A percentile compares a stretch with the other conserved stretches of the same genome.
phyloP scores from a whole-genome alignment of 306 rosid species.

The Cyclanthera cordifolia region DNA sequence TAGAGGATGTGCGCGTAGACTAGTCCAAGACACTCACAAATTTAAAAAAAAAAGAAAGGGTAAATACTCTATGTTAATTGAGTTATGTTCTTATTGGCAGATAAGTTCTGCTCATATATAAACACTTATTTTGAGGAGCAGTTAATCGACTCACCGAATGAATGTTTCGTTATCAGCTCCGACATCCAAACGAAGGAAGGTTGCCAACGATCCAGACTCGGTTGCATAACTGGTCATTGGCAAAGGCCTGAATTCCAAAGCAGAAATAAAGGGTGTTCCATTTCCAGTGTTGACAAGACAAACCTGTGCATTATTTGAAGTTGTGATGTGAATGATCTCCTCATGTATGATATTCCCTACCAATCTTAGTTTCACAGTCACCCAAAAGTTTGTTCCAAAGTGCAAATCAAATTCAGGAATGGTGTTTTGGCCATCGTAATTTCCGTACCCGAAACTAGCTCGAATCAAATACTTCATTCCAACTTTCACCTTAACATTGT shows the following conservation, averaged over 20 bases:
- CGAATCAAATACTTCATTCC: not conserved
- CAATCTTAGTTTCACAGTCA: not conserved
- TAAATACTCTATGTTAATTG: no score
- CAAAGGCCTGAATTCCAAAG: constrained; percentile 19
- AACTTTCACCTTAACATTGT: not conserved
- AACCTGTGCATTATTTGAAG: not conserved
- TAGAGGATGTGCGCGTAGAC: no score
- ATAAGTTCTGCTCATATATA: no score
- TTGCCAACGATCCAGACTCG: constrained; percentile 13
- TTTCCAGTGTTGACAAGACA: constrained; percentile 14
- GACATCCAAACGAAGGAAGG: not conserved
- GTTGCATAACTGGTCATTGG: not conserved
- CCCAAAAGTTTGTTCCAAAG: constrained; percentile 5
- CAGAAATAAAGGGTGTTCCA: constrained; percentile 16
- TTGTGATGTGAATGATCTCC: constrained; percentile 18
- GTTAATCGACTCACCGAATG: not conserved
- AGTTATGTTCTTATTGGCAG: no score
- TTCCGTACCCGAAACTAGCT: not conserved
- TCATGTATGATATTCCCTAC: not conserved
- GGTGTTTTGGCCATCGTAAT: not conserved
- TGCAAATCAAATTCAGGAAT: not conserved
- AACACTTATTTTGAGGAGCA: no score
- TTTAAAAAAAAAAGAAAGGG: no score
- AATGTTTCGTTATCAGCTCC: not conserved
- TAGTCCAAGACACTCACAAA: no score